phyloP scores from a whole-genome alignment of 495 filamentous ascomycete genomes.

The Neurospora tetraspora region DNA sequence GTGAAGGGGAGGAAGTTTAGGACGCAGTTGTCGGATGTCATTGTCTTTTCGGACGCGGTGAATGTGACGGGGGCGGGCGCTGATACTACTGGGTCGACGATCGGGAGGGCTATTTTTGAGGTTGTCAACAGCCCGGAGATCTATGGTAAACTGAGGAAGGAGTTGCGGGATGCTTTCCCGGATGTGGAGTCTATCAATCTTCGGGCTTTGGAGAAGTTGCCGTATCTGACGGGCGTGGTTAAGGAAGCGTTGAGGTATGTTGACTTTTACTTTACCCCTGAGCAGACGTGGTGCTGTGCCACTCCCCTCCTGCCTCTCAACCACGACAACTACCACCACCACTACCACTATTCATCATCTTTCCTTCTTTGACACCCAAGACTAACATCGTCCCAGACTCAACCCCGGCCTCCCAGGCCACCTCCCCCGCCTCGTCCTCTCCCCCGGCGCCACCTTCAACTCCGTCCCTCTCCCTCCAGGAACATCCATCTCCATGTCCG shows the following conservation, averaged over 20 bases:
- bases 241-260: conserved; percentile 21
- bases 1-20: conserved; percentile 13
- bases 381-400: conserved; percentile 1
- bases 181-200: conserved; percentile 11
- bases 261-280: not conserved
- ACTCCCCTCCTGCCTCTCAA: not conserved
- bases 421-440: conserved; percentile 17
- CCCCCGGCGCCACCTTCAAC: conserved; percentile 12
- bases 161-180: conserved; percentile 27
- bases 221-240: conserved; percentile 26
- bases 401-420: conserved; percentile 12
- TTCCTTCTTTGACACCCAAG: too few species aligned
- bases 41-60: conserved; percentile 22
- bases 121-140: conserved; percentile 24
- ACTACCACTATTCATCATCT: too few species aligned
- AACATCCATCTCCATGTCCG: conserved; percentile 8
- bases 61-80: conserved; percentile 24
- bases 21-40: conserved; percentile 12
- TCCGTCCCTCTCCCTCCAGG: conserved; percentile 12
- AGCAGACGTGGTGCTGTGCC: not conserved
- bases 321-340: not conserved
- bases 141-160: conserved; percentile 17
- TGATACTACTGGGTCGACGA: conserved; percentile 33
- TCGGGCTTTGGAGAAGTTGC: conserved; percentile 17
- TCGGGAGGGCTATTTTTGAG: conserved; percentile 27